Evolutionary conservation across 1,139 yeast genomes (phyloP), one percentile per base, ranked within the genome.

Genomic region (Arxiozyma bovina): DNA sequence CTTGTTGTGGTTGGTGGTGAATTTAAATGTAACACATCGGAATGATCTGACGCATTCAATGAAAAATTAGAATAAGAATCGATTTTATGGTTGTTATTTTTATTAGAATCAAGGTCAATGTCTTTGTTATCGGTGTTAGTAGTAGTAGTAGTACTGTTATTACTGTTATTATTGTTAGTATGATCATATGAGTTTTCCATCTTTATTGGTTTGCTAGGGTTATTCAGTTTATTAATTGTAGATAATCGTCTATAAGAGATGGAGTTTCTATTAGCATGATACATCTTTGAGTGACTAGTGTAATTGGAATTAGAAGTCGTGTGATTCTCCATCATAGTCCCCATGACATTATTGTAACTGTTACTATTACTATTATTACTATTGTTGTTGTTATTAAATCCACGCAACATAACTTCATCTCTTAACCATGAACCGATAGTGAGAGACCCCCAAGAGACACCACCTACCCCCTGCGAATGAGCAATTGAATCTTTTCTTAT

Each of bases 401-500:
- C 50, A 42, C 52, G 41, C n/a, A 72, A 72, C 67, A 72, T 78
- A 43, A 88, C 96, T 70, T 93, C 99, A 68, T 93, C 98, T 68
- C 90, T 87, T 45, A 93, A 76, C 98, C 98, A 93, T 23, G 94
- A 85, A 12, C 98, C 97, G 48, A 93, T 91, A 25, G 96, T 86
- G 57, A 90, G 82, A 2, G 96, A 90, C 27, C 98, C 98, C 96
- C 97, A 93, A n/a, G 96, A 85, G 43, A 93, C 87, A 52, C 98
- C 98, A 46, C 98, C 98, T 83, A 91, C 87, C 11, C 98, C 98
- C 69, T 89, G 96, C 2, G 96, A 86, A 70, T 91, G 98, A 25
- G 97, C 97, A 57, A 93, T 83, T 57, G 91, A 83, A 64, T 91
- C 98, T 58, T 98, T 77, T 45, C 60, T 53, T 22, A 55, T 40